Conservation (phyloP, 768 basidiomycete genomes). For the Kondoa malvinella region DNA sequence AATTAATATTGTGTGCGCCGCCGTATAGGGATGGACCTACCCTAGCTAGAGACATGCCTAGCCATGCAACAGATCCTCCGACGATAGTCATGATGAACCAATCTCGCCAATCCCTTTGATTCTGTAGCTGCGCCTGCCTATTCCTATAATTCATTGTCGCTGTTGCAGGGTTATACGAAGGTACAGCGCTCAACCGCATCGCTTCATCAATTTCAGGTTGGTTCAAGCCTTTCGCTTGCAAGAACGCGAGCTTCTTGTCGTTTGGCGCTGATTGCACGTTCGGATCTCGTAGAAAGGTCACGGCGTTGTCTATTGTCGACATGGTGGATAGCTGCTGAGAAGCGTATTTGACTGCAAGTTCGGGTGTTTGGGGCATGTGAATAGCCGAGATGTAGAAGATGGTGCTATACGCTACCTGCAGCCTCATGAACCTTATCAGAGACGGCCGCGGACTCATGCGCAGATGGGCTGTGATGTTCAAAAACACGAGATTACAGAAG, state of each 20-base stretch:
- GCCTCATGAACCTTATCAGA: too few species aligned
- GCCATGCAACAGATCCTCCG: conserved; percentile 68
- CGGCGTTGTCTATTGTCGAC: conserved; percentile 17
- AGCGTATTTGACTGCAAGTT: too few species aligned
- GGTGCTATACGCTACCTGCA: too few species aligned
- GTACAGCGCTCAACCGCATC: conserved; percentile 44
- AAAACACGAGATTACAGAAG: too few species aligned
- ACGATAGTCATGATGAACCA: conserved; percentile 95
- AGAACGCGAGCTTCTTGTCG: conserved; percentile 72
- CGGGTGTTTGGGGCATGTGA: too few species aligned
- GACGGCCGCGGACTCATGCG: too few species aligned
- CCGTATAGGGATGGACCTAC: conserved; percentile 34
- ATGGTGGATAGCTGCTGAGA: too few species aligned
- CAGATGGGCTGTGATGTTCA: too few species aligned
- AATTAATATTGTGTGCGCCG: not conserved
- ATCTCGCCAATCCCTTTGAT: conserved; percentile 68
- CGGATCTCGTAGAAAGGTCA: conserved; percentile 28
- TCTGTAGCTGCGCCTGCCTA: conserved; percentile 16
- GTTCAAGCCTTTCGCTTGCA: conserved; percentile 85
- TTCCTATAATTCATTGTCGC: not conserved
- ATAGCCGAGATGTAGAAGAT: too few species aligned
- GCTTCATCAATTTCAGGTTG: conserved; percentile 70
- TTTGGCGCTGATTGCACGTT: conserved; percentile 49
- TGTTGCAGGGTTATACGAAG: not conserved
- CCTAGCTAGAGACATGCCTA: conserved; percentile 59